Evolutionary conservation across 2,329 filamentous ascomycete genomes (phyloP).

Genomic region (Xylariaceae sp.): DNA sequence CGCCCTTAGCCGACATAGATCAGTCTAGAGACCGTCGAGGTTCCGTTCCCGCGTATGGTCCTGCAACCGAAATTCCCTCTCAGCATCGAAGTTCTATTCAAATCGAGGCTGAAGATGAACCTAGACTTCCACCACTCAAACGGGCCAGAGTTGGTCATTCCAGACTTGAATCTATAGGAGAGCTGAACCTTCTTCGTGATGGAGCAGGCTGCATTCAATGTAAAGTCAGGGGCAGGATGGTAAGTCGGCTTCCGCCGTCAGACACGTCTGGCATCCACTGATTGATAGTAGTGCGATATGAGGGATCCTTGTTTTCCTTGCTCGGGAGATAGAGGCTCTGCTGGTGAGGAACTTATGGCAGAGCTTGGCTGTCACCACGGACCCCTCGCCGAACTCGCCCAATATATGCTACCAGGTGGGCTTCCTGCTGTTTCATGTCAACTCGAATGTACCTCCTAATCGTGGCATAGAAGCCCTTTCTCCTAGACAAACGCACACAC

Average conservation of each 20-base stretch:
- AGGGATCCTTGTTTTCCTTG: slow-evolving; percentile 47
- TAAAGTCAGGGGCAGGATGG: slow-evolving; percentile 41
- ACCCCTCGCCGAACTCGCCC: slow-evolving; percentile 42
- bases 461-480: slow-evolving; percentile 38
- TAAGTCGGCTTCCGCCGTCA: slow-evolving; percentile 31
- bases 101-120: slow-evolving; percentile 45
- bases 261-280: slow-evolving; percentile 15
- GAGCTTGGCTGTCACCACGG: slow-evolving; percentile 49
- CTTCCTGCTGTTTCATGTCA: slow-evolving; percentile 3
- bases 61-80: slow-evolving; percentile 37
- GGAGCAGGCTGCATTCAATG: slow-evolving; percentile 49
- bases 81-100: slow-evolving; percentile 38
- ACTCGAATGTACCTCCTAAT: slow-evolving; percentile 21
- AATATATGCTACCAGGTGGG: slow-evolving; percentile 47
- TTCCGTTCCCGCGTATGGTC: slow-evolving; percentile 37
- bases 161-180: slow-evolving; percentile 52
- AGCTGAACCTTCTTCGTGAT: slow-evolving; percentile 47
- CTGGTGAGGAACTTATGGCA: slow-evolving; percentile 43
- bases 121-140: slow-evolving; percentile 51
- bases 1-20: slow-evolving; percentile 33
- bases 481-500: slow-evolving; percentile 46
- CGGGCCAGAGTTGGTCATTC: slow-evolving; percentile 48
- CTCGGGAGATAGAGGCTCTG: slow-evolving; percentile 34
- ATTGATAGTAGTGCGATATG: slow-evolving; percentile 44
- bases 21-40: slow-evolving; percentile 37